Evolutionary conservation across 371 early-diverging fungal species (phyloP).

Genomic region (Coemansia sp.): DNA sequence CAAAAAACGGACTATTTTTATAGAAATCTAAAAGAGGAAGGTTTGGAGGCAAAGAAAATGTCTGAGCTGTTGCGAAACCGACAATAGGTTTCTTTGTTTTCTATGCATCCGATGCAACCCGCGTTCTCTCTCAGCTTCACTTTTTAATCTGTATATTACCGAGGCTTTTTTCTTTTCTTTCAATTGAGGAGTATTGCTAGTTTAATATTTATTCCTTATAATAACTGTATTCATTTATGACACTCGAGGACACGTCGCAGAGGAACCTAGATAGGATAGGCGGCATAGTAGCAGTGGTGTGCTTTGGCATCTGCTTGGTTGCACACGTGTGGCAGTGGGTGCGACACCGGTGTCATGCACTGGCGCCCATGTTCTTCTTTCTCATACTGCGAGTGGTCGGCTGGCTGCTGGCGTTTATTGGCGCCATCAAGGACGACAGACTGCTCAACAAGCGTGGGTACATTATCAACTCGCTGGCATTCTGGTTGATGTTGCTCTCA

Average conservation of each 20-base stretch:
- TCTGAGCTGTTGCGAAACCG: background rate
- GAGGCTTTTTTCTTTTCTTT: constrained; percentile 6
- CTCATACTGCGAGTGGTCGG: constrained; percentile 40
- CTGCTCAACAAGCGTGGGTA: constrained; percentile 46
- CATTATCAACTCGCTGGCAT: constrained; percentile 37
- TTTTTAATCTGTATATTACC: constrained; percentile 11
- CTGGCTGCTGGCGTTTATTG: constrained; percentile 46
- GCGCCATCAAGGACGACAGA: constrained; percentile 30
- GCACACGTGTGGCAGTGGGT: constrained; percentile 43
- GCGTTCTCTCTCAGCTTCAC: background rate
- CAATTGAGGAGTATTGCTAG: background rate
- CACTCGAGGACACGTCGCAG: constrained; percentile 27
- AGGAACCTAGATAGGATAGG: constrained; percentile 44
- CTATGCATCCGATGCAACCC: background rate
- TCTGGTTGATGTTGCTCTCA: constrained; percentile 41
- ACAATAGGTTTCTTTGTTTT: background rate
- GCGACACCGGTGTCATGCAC: constrained; percentile 34
- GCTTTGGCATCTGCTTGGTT: constrained; percentile 36
- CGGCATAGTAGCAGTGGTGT: constrained; percentile 40
- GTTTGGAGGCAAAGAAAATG: background rate
- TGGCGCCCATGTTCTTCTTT: constrained; percentile 26
- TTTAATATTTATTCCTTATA: background rate
- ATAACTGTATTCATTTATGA: constrained; percentile 10
- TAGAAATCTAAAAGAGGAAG: background rate
- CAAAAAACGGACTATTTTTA: background rate